Evolutionary conservation across 164 flowering plant species (phyloP).

Genomic region (Buxus sempervirens): DNA sequence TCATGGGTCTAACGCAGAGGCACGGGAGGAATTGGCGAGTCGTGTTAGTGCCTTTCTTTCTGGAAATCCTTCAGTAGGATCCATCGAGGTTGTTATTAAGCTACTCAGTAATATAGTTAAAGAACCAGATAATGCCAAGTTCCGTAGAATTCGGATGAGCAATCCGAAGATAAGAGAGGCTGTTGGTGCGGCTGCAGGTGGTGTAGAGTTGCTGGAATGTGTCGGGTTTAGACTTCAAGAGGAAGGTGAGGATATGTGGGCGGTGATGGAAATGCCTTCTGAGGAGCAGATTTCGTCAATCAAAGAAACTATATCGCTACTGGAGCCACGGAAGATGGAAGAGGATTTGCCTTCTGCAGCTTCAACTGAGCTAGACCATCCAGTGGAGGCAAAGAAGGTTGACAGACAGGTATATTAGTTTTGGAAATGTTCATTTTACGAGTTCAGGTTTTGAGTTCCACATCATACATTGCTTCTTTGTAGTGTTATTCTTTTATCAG

Average conservation of each 20-base stretch:
- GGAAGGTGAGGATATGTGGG: conserved; percentile 87
- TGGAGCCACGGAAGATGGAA: conserved; percentile 38
- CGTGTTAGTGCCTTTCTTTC: conserved; percentile 56
- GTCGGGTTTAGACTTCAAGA: conserved; percentile 72
- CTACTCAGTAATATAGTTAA: conserved; percentile 61
- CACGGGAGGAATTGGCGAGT: conserved; percentile 32
- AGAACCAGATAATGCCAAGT: conserved; percentile 80
- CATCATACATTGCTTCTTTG: not conserved
- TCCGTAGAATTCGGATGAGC: conserved; percentile 74
- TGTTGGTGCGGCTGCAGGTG: conserved; percentile 65
- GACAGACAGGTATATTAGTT: conserved; percentile 69
- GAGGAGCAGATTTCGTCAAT: conserved; percentile 36
- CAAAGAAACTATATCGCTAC: conserved; percentile 39
- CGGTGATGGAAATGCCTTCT: conserved; percentile 62
- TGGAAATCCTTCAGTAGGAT: conserved; percentile 55
- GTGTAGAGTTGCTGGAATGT: conserved; percentile 74
- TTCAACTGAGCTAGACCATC: conserved; percentile 25
- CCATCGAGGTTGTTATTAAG: conserved; percentile 66
- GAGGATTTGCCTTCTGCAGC: conserved; percentile 22
- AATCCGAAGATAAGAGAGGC: conserved; percentile 89
- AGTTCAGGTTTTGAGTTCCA: not conserved
- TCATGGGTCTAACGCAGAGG: conserved; percentile 4
- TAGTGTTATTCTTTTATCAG: not conserved
- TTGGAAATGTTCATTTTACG: not conserved
- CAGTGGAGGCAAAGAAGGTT: conserved; percentile 43